phyloP scores from a whole-genome alignment of 148 eudicot species.

The Cornus suecica region DNA sequence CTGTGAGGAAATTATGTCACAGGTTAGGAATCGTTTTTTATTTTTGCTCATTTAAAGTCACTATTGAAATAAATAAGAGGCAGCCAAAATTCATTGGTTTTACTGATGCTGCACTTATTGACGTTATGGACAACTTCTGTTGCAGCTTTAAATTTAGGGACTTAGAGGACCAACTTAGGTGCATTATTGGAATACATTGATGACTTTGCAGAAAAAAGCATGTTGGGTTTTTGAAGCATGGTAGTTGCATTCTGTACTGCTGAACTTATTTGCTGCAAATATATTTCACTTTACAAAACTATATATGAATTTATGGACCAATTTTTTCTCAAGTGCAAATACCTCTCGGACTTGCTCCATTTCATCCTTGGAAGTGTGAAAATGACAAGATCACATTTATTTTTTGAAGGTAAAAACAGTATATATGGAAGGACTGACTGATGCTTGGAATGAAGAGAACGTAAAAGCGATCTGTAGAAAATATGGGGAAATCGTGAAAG shows the following conservation, averaged over 20 bases:
- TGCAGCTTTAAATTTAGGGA: background rate
- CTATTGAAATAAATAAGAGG: background rate
- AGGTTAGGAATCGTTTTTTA: slow-evolving; percentile 18
- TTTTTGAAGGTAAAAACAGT: slow-evolving; percentile 22
- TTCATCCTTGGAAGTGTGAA: background rate
- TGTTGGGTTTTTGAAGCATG: background rate
- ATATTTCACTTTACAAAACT: background rate
- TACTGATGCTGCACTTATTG: background rate
- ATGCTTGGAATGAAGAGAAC: slow-evolving; percentile 25
- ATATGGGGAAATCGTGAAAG: slow-evolving; percentile 18
- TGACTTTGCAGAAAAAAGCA: background rate
- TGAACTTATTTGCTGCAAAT: background rate
- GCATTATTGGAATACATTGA: background rate
- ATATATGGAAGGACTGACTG: slow-evolving; percentile 23
- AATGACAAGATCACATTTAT: background rate
- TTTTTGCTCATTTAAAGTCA: background rate
- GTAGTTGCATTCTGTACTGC: background rate
- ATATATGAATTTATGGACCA: background rate
- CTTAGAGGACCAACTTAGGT: background rate
- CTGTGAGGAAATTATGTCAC: slow-evolving; percentile 12
- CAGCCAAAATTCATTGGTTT: background rate
- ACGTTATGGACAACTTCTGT: background rate
- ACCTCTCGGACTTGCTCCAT: background rate
- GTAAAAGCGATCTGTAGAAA: slow-evolving; percentile 21
- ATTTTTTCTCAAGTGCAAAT: background rate